Evolutionary conservation across 2,329 filamentous ascomycete genomes (phyloP), one percentile per base, ranked within the genome.

Genomic region (Torrubiellomyces zombiae): DNA sequence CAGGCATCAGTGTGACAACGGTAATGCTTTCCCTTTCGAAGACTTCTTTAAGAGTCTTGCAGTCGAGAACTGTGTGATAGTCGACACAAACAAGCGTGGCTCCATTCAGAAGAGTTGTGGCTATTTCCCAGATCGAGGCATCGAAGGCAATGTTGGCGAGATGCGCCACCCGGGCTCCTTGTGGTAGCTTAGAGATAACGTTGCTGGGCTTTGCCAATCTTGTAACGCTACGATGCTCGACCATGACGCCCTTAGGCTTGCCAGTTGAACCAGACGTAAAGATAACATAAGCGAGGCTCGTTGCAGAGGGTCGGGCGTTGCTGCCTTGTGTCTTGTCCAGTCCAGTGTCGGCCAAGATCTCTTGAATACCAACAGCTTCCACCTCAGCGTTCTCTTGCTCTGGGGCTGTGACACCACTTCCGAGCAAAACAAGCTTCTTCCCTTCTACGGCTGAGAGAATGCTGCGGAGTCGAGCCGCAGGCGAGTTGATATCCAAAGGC

Each of bases 241-340:
- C 32, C 4, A 36, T 28, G 8, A 37, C 38, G 9, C 39, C 39
- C 20, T 42, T 42, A 3, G 39, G 38, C 26, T 37, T 37, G 7
- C 35, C 37, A 3, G 35, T 38, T 6, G 29, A 33, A 5, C 35
- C 37, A 9, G 37, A 38, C 5, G 39, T 42, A 21, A 37, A 39
- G 16, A 42, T 40, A 17, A 40, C 34, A 34, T 34, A 38, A 7
- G 36, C 36, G 14, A n/a, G n/a, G n/a, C n/a, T n/a, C n/a, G n/a
- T n/a, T n/a, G n/a, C n/a, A n/a, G n/a, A n/a, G n/a, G n/a, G 24
- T n/a, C n/a, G n/a, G n/a, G n/a, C n/a, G n/a, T n/a, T n/a, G n/a
- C n/a, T n/a, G n/a, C n/a, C n/a, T n/a, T n/a, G n/a, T n/a, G n/a
- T n/a, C n/a, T n/a, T n/a, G n/a, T n/a, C n/a, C n/a, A n/a, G n/a